phyloP scores from a whole-genome alignment of 768 basidiomycete genomes.

The Pulveroboletus sp. region DNA sequence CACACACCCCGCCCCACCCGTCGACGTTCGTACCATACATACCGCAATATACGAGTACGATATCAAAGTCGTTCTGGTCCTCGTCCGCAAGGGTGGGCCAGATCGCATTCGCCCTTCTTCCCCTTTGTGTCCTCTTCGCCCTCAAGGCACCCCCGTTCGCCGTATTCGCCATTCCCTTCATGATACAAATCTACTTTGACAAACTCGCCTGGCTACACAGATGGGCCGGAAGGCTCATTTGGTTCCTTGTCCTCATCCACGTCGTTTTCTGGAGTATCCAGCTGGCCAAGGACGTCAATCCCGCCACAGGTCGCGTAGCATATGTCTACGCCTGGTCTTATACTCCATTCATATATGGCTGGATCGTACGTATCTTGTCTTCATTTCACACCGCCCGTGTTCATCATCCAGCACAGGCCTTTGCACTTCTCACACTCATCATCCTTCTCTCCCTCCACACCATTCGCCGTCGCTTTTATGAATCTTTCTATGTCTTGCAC shows the following conservation, averaged over 20 bases:
- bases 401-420: conserved; percentile 45
- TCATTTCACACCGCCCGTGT: conserved; percentile 3
- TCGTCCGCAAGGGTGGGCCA: conserved; percentile 63
- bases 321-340: conserved; percentile 57
- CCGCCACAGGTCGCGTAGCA: conserved; percentile 39
- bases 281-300: conserved; percentile 48
- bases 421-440: conserved; percentile 50
- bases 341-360: conserved; percentile 60
- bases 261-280: conserved; percentile 70
- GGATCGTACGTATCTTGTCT: conserved; percentile 40
- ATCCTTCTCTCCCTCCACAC: conserved; percentile 49
- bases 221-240: conserved; percentile 70
- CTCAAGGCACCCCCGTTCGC: conserved; percentile 74
- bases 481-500: conserved; percentile 66
- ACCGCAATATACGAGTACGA: conserved; percentile 62
- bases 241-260: conserved; percentile 59
- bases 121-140: conserved; percentile 66
- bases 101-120: conserved; percentile 70
- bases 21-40: conserved; percentile 37
- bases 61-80: conserved; percentile 71
- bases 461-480: conserved; percentile 53
- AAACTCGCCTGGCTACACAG: conserved; percentile 71
- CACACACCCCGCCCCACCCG: conserved; percentile 25
- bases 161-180: conserved; percentile 59
- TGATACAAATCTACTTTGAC: conserved; percentile 70